These are phyloP conservation scores for Populus alba DNA, from an alignment of 345 rosid species.

Conservation along the genomic window DNA sequence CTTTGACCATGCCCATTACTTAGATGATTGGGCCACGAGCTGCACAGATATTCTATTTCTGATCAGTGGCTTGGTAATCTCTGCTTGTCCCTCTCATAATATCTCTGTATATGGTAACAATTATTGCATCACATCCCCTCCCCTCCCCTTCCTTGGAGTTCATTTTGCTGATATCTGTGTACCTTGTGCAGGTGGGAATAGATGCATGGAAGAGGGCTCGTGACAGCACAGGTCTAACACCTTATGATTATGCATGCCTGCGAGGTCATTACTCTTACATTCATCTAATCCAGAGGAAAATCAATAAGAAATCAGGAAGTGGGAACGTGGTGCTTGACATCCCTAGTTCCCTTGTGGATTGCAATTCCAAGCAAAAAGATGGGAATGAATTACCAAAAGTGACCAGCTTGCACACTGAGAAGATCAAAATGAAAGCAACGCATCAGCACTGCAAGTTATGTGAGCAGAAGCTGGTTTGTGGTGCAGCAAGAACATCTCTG, in stretches of 20 bases:
- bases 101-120: neutral
- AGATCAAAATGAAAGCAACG: constrained; percentile 18
- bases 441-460: constrained; percentile 64
- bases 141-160: neutral
- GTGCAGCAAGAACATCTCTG: constrained; percentile 50
- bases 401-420: constrained; percentile 55
- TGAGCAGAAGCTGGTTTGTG: constrained; percentile 51
- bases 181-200: constrained; percentile 63
- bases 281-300: constrained; percentile 83
- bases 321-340: constrained; percentile 62
- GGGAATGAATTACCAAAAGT: neutral
- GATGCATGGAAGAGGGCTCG: constrained; percentile 83
- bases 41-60: neutral
- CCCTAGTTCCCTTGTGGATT: constrained; percentile 22
- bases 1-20: neutral
- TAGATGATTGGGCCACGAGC: neutral
- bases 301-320: constrained; percentile 43
- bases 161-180: neutral
- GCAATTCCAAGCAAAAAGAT: constrained; percentile 37
- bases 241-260: constrained; percentile 91
- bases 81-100: neutral
- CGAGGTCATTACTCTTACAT: constrained; percentile 95
- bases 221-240: constrained; percentile 91
- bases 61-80: neutral
- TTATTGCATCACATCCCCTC: neutral